Evolutionary conservation across 1,284 basidiomycete genomes (phyloP), one percentile per base, ranked within the genome.

Genomic region (Coriolopsis trogii): DNA sequence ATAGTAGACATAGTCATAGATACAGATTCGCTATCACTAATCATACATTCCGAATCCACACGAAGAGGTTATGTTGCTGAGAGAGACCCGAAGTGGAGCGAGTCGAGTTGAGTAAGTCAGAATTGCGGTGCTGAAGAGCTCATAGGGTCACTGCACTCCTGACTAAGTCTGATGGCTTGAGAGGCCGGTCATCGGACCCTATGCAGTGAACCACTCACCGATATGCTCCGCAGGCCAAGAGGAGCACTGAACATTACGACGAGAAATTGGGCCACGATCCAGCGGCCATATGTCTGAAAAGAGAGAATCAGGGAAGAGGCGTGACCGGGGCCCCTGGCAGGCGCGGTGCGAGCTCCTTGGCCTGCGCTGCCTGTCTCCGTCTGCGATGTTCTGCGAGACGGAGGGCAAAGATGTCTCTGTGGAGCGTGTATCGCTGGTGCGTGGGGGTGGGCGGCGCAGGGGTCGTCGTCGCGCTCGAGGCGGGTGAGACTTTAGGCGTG

Each of bases 321-420:
- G 56, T 53, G 26, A 59, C 57, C 9, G 73, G 73, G 38, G 71
- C 70, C n/a, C 67, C 65, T 3, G 73, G 73, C 12, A 75, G 53
- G 28, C 67, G 65, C 15, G 73, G 73, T 3, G 68, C 71, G n/a
- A 75, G 64, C 41, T 72, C 72, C 59, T 69, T 70, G 28, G 67
- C 69, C 49, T 73, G 71, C 16, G 63, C 66, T 0, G 64, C 54
- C 51, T 75, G 73, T 42, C 65, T 65, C 25, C 67, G 65, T 55
- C 64, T 71, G 46, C 70, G 67, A 49, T 76, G 73, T 50, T 76
- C 74, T 12, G 64, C 67, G 5, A 67, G 66, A 9, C 74, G 69
- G 59, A 75, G 63, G 6, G 73, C 64, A 53, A 73, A 76, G 9
- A 75, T 66, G 48, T 75, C 68, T 30, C 74, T 70, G 57, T 76